A percentile compares a stretch with the other conserved stretches of the same genome.
Evolutionary conservation across 306 rosid species (phyloP).

Genomic region (Carpinus viminea): DNA sequence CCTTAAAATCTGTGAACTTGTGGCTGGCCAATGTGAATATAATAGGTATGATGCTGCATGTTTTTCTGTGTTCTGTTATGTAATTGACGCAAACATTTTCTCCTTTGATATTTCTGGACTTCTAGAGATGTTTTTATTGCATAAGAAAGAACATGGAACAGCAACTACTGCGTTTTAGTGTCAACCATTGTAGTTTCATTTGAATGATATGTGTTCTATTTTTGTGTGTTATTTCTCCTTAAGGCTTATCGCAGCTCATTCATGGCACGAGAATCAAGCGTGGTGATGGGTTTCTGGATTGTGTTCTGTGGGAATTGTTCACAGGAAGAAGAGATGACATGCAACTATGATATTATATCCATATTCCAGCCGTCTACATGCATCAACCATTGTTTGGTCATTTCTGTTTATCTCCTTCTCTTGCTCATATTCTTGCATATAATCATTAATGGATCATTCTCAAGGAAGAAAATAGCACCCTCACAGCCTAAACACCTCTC

Average conservation of each 20-base stretch:
- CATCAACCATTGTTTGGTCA: conserved; percentile 17
- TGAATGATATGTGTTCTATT: background rate
- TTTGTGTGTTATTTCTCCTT: background rate
- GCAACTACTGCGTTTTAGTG: no score
- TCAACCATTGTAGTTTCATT: no score
- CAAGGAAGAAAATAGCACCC: conserved; percentile 8
- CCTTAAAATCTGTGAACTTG: background rate
- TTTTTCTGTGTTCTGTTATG: background rate
- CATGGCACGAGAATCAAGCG: background rate
- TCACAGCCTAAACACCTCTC: background rate
- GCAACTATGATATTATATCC: conserved; percentile 9
- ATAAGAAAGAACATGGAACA: no score
- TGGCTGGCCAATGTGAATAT: background rate
- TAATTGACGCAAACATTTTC: background rate
- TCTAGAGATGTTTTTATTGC: background rate
- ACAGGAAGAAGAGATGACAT: background rate
- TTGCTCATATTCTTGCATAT: conserved; percentile 20
- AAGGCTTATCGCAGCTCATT: conserved; percentile 1
- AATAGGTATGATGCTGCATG: background rate
- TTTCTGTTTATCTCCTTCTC: conserved; percentile 23
- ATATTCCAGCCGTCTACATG: conserved; percentile 28
- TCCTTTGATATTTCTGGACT: background rate
- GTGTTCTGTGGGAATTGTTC: conserved; percentile 18
- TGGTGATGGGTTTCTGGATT: conserved; percentile 15
- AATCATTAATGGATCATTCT: background rate